Evolutionary conservation across 2,329 filamentous ascomycete species (phyloP).

Genomic region (Orbilia ellipsospora): DNA sequence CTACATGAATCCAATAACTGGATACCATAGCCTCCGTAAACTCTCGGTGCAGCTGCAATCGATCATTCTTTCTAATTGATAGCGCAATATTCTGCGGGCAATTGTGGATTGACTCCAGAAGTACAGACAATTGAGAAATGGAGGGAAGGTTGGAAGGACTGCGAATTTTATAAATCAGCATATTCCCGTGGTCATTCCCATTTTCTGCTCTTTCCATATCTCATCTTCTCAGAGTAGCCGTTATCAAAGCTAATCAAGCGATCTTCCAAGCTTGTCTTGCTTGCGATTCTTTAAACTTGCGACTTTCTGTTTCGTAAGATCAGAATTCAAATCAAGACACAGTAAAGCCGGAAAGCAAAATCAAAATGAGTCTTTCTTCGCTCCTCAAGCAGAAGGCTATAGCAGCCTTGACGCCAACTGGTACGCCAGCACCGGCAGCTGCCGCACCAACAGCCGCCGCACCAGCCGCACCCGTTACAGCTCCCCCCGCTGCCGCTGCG

Average conservation of each 20-base stretch:
- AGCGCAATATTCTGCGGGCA: constrained; percentile 4
- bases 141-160: constrained; percentile 9
- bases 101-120: neutral
- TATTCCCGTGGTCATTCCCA: neutral
- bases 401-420: constrained; percentile 58
- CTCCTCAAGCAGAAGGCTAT: constrained; percentile 25
- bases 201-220: constrained; percentile 19
- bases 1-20: constrained; percentile 18
- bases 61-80: constrained; percentile 10
- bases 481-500: neutral
- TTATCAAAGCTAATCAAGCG: constrained; percentile 17
- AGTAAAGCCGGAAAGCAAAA: constrained; percentile 4
- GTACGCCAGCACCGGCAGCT: constrained; percentile 20
- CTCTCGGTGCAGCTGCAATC: constrained; percentile 15
- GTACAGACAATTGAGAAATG: constrained; percentile 6
- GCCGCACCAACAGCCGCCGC: constrained; percentile 13
- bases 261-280: neutral
- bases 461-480: constrained; percentile 9
- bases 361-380: constrained; percentile 33
- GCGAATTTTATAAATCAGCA: constrained; percentile 25
- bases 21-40: constrained; percentile 25
- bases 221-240: neutral
- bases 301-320: neutral
- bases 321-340: constrained; percentile 20
- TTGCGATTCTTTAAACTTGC: too few relatives aligned